phyloP scores from a whole-genome alignment of 192 early-diverging fungal genomes.

The Chytriomyces sp. region DNA sequence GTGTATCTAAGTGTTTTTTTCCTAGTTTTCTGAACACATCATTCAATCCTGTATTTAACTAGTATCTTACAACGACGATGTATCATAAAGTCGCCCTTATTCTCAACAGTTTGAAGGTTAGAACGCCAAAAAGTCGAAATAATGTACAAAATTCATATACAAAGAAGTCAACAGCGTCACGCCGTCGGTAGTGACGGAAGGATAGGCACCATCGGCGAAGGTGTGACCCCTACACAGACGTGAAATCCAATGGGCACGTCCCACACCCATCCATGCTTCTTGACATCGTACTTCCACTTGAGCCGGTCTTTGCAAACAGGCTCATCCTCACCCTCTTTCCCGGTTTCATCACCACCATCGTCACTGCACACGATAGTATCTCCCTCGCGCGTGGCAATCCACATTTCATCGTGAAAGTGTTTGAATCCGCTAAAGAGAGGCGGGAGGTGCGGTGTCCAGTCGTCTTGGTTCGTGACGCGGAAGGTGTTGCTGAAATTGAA shows the following conservation, averaged over 20 bases:
- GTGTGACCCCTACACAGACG: constrained; percentile 6
- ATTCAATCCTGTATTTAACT: no score
- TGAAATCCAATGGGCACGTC: constrained; percentile 23
- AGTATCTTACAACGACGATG: no score
- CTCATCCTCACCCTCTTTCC: not conserved
- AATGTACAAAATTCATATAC: no score
- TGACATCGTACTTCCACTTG: constrained; percentile 21
- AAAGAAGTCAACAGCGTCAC: no score
- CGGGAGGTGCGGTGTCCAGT: constrained; percentile 41
- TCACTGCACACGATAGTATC: constrained; percentile 30
- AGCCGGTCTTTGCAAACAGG: constrained; percentile 6
- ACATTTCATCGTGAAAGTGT: constrained; percentile 36
- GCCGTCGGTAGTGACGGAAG: no score
- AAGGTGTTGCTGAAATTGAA: constrained; percentile 1
- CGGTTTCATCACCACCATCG: constrained; percentile 19
- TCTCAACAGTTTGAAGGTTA: no score
- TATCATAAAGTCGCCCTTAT: no score
- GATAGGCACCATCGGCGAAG: no score
- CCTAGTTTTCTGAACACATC: no score
- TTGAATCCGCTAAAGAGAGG: constrained; percentile 37
- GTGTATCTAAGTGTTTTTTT: no score
- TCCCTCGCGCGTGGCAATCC: constrained; percentile 34
- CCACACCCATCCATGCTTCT: constrained; percentile 23
- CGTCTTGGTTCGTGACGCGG: constrained; percentile 37
- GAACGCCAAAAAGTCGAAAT: no score